These are phyloP conservation scores for Corymbia citriodora DNA, from an alignment of 441 rosid species.

Conservation along the genomic window DNA sequence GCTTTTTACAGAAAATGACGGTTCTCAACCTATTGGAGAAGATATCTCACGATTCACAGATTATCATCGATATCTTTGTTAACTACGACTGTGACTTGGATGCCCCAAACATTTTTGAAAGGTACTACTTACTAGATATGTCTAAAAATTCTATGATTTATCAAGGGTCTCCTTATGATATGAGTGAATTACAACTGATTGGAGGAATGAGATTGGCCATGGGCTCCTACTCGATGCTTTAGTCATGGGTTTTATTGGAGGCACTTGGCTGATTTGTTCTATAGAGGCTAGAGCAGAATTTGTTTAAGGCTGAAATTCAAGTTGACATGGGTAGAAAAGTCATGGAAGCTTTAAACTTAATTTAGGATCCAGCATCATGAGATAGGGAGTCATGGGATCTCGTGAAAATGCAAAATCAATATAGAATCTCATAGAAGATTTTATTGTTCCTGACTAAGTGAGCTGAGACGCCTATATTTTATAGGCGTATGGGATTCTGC, in stretches of 20 bases:
- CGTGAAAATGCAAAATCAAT: background rate
- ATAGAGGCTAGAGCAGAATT: background rate
- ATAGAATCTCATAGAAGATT: background rate
- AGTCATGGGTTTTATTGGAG: background rate
- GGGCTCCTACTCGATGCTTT: background rate
- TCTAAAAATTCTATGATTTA: background rate
- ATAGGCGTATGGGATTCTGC: background rate
- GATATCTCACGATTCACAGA: constrained; percentile 72
- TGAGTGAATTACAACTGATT: background rate
- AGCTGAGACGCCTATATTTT: background rate
- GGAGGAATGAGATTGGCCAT: background rate
- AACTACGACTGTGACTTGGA: constrained; percentile 97
- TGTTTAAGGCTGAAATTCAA: background rate
- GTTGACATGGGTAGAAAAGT: background rate
- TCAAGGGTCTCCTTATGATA: background rate
- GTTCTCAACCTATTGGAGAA: constrained; percentile 85
- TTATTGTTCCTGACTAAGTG: background rate
- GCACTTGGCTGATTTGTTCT: background rate
- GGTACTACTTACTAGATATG: constrained; percentile 36
- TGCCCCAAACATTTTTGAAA: constrained; percentile 92
- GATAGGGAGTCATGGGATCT: background rate
- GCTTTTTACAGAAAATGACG: constrained; percentile 96
- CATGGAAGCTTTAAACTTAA: background rate
- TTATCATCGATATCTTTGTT: constrained; percentile 83
- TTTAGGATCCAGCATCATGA: background rate